phyloP scores from a whole-genome alignment of 495 filamentous ascomycete species.

The Penicillium soppii region DNA sequence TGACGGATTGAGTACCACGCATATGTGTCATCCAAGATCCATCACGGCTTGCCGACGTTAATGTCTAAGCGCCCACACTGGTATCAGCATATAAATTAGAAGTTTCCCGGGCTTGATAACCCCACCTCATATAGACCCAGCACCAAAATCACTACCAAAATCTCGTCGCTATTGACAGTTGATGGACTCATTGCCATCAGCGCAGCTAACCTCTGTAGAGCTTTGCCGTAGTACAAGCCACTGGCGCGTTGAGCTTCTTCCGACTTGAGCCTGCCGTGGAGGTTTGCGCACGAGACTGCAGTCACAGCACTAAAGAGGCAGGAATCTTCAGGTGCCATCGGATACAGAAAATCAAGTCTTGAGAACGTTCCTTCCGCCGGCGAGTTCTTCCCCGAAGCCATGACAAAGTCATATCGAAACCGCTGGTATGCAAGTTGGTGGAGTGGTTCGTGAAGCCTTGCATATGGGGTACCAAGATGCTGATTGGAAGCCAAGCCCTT shows the following conservation, averaged over 20 bases:
- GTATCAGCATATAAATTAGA: not conserved
- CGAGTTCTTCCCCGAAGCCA: not conserved
- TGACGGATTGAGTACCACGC: slow-evolving; percentile 11
- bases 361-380: not conserved
- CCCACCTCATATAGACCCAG: slow-evolving; percentile 16
- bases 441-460: not conserved
- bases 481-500: not conserved
- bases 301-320: slow-evolving; percentile 6
- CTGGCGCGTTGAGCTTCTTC: slow-evolving; percentile 7
- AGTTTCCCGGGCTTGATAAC: not conserved
- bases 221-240: slow-evolving; percentile 5
- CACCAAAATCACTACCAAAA: slow-evolving; percentile 14
- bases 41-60: slow-evolving; percentile 10
- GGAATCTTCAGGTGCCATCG: not conserved
- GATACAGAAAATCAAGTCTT: not conserved
- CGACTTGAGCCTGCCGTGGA: slow-evolving; percentile 7
- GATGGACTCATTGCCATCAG: slow-evolving; percentile 2
- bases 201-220: slow-evolving; percentile 7
- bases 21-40: slow-evolving; percentile 16
- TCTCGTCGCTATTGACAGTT: slow-evolving; percentile 2
- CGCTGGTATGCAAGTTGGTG: slow-evolving; percentile 10
- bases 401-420: slow-evolving; percentile 15
- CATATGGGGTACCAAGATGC: not conserved
- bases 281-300: slow-evolving; percentile 12
- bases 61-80: not conserved